These are phyloP conservation scores for Gossypium anomalum DNA, from an alignment of 345 rosid genomes.

Conservation along the genomic window DNA sequence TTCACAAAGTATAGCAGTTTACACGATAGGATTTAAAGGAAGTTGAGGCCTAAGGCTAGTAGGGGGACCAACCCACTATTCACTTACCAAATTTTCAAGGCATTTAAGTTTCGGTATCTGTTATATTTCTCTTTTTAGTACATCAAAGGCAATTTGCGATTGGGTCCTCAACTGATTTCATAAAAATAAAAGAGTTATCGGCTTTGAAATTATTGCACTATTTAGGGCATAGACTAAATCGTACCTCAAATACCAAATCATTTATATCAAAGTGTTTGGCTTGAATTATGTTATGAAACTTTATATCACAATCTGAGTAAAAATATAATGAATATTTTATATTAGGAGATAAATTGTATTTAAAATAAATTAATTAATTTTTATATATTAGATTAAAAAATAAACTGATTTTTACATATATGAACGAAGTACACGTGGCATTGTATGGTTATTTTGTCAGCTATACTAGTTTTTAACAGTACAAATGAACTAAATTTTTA, in stretches of 20 bases:
- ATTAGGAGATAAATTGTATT: too few relatives aligned
- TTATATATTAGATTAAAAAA: too few relatives aligned
- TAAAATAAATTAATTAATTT: too few relatives aligned
- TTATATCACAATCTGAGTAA: too few relatives aligned
- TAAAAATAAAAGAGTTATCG: background rate
- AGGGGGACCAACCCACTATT: background rate
- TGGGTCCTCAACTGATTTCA: background rate
- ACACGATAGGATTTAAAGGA: background rate
- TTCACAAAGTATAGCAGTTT: background rate
- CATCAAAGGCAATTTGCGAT: background rate
- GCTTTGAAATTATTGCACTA: background rate
- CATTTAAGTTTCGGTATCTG: background rate
- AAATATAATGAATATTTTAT: too few relatives aligned
- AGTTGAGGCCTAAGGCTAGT: background rate
- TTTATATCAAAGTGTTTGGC: too few relatives aligned
- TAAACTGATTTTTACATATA: too few relatives aligned
- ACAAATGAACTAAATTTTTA: fast-evolving
- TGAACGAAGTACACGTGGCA: too few relatives aligned
- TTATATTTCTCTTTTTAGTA: background rate
- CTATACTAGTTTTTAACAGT: fast-evolving
- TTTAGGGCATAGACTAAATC: background rate
- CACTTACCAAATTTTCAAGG: background rate
- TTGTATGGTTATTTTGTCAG: too few relatives aligned
- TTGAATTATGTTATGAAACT: too few relatives aligned
- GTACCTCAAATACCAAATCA: background rate